Base-by-base conservation (phyloP, 768 basidiomycete genomes). In the Leccinum sublutescens region DNA sequence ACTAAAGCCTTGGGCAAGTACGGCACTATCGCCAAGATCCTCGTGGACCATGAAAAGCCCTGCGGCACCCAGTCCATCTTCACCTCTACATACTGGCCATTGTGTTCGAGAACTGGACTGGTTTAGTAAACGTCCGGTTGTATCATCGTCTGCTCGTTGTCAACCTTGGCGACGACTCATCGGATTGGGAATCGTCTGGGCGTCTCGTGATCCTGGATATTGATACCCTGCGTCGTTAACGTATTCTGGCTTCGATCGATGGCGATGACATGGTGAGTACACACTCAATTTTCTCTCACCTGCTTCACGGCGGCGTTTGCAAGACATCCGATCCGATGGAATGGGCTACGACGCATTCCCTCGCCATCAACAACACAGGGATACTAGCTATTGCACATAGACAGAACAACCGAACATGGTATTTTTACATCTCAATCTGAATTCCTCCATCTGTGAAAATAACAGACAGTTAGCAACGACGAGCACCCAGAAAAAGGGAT, bases 111-210 rank as follows among this genome's bases (percentile, higher is more conserved):
- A 49, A 55, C 21, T 62, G 59, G 61, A 31, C 31, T 38, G 25
- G 56, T 15, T 43, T 50, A 21, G 38, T 50, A 9, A 15, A 50
- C 17, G 52, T 61, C 31, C 54, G 14, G 52, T 31, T 62, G 59
- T 54, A 61, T 11, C 36, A 56, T 45, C 54, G 59, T 4, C 38
- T 62, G 45, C 55, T 62, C n/a, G 40, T 62, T 7, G 43, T 62
- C 12, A 62, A 54, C 17, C 12, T 61, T 33, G 53, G 62, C n/a
- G 53, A 54, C 8, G 27, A 25, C n/a, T 47, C 55, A 6, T 17
- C 38, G 7, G 60, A 48, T 14, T 62, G 52, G 60, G 50, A 48
- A 19, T 54, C 52, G 14, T 54, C 31, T 1, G 59, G 50, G 15
- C 21, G 31, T 21, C 53, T 57, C 12, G 36, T 63, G 23, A 25